Percentiles rank a stretch among this genome's conserved stretches.
These are phyloP conservation scores for Lichtheimia corymbifera DNA, from an alignment of 371 early-diverging fungal species.

Conservation along the genomic window DNA sequence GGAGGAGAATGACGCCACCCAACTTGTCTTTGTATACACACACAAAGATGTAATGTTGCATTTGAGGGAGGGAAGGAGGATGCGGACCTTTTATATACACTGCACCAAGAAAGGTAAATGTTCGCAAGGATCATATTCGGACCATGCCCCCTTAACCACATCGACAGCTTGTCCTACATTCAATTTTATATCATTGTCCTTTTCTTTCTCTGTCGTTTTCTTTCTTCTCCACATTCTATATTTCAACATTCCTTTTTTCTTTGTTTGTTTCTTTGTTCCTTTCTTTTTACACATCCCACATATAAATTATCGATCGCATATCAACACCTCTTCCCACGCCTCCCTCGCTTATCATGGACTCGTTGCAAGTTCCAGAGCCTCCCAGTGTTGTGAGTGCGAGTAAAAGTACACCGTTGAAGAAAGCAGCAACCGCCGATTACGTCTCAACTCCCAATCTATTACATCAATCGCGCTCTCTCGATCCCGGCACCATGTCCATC, in stretches of 20 bases:
- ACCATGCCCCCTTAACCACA: too few species aligned
- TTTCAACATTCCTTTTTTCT: constrained; percentile 4
- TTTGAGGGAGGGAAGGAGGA: too few species aligned
- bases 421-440: constrained; percentile 9
- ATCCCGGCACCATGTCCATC: constrained; percentile 10
- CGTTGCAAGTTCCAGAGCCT: constrained; percentile 18
- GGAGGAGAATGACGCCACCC: too few species aligned
- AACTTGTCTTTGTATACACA: too few species aligned
- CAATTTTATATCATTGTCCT: too few species aligned
- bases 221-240: background rate
- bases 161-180: too few species aligned
- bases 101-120: too few species aligned
- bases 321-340: background rate
- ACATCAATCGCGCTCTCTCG: constrained; percentile 3
- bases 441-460: constrained; percentile 3
- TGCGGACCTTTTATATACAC: too few species aligned
- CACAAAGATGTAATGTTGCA: too few species aligned
- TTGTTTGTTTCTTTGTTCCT: background rate
- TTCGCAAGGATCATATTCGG: too few species aligned
- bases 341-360: constrained; percentile 17
- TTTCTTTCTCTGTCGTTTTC: background rate
- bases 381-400: constrained; percentile 3
- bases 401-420: constrained; percentile 11
- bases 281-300: background rate
- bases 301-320: too few species aligned